Percentiles rank a stretch among this genome's conserved stretches.
Conservation (phyloP, 768 basidiomycete genomes). For the Daedalea quercina region DNA sequence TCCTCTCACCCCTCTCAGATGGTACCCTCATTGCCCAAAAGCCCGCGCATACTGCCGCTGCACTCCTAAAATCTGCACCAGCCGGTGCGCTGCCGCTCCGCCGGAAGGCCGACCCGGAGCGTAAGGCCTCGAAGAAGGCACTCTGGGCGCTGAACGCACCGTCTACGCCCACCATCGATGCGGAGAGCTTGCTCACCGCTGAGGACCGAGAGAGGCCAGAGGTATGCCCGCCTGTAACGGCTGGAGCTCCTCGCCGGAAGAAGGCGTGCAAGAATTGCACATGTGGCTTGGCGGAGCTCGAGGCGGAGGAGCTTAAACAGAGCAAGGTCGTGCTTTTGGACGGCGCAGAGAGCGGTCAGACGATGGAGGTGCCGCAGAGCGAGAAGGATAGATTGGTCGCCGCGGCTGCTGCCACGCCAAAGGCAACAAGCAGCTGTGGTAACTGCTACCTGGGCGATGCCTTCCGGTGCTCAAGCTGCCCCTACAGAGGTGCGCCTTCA, state of each 20-base stretch:
- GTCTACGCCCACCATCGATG: slow-evolving; percentile 69
- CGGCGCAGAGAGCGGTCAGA: slow-evolving; percentile 51
- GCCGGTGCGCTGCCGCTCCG: slow-evolving; percentile 40
- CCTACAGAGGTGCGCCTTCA: slow-evolving; percentile 69
- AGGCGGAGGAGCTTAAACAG: slow-evolving; percentile 67
- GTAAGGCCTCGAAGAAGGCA: slow-evolving; percentile 76
- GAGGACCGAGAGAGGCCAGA: slow-evolving; percentile 78
- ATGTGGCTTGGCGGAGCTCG: slow-evolving; percentile 92
- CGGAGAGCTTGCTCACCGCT: slow-evolving; percentile 76
- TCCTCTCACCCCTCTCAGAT: slow-evolving; percentile 38
- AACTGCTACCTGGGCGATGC: slow-evolving; percentile 98
- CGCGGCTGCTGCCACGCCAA: slow-evolving; percentile 67
- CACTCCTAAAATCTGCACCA: slow-evolving; percentile 33
- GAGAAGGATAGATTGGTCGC: slow-evolving; percentile 61
- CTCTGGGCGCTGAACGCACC: slow-evolving; percentile 79
- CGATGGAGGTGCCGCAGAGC: slow-evolving; percentile 46
- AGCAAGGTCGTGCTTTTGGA: slow-evolving; percentile 65
- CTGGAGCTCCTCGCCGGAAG: slow-evolving; percentile 58
- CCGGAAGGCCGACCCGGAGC: slow-evolving; percentile 43
- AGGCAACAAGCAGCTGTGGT: slow-evolving; percentile 95
- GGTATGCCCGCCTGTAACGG: slow-evolving; percentile 59
- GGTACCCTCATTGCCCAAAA: slow-evolving; percentile 63
- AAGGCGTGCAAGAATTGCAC: slow-evolving; percentile 95
- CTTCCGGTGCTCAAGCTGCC: slow-evolving; percentile 93
- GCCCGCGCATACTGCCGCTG: slow-evolving; percentile 39